Base-by-base conservation (phyloP, 257 asterid species). In the Nicotiana otophora region DNA sequence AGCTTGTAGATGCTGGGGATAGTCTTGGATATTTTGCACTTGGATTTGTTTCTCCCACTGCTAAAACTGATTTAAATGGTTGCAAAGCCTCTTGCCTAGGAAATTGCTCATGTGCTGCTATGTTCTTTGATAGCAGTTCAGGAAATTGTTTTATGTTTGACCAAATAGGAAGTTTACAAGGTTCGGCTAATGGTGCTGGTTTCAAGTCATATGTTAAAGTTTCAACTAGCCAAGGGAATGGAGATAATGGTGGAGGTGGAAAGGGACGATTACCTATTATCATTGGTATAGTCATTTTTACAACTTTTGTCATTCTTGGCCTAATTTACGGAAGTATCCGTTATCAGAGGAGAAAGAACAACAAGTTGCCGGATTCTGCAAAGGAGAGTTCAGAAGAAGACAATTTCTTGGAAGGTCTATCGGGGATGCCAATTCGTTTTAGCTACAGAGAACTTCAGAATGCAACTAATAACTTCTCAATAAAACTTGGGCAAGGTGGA, bases 401-500 rank as follows among this genome's bases (percentile, higher is more conserved):
- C 77, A 93, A 91, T 54, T 94, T 94, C 86, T 80, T 94, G 87
- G 97, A 92, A 63, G 87, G 88, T 30, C 60, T 94, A 69, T 88
- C 99, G 0, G 99, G 99, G 78, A 91, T 96, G 99, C 99, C 98
- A 8, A 83, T 94, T 79, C 97, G 99, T 12, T 96, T 92, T 81
- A 91, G 86, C 74, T 94, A 90, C 90, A 93, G 79, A 67, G 94
- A 92, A 80, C 99, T 96, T 60, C 92, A 90, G 79, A 80, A 89
- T 16, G 98, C 98, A 10, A 96, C 98, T 0, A 86, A 84, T 66
- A 86, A 90, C 86, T 96, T 96, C 85, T 48, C 58, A 3, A 91
- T 91, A 81, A 96, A 96, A 72, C 94, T 96, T 20, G 99, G 98
- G 20, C 99, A 96, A 74, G 99, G 99, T n/a, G 99, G 99, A 48